Evolutionary conservation across 805 yeast genomes (phyloP), one percentile per base, ranked within the genome.

Genomic region (Zygoascus flipseniorum): DNA sequence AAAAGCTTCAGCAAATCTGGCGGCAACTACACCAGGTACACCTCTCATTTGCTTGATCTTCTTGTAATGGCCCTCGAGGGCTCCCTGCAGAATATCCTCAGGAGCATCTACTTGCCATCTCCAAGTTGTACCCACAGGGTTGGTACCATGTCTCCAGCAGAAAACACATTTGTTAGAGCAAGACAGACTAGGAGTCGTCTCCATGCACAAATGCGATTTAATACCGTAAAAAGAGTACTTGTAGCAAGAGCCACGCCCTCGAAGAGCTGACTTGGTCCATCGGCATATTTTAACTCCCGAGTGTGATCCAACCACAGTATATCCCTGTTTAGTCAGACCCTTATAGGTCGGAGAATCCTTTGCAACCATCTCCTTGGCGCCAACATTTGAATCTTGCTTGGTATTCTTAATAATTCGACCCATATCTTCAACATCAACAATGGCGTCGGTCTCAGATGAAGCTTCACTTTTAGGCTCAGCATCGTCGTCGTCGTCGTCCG

Each of bases 81-180:
- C 97, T 31, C 96, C 96, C 47, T 86, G 80, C 53, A 89, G 66
- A 50, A 89, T 87, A 56, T 75, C 82, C 60, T 87, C 90, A 0
- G 97, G 97, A 19, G 85, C 83, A 68, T 89, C 97, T 13, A 89
- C 86, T 63, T 89, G 92, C 97, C 97, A 89, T 63, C 97, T 75
- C 97, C 97, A 89, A 56, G 85, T 84, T 31, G 95, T 89, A 16
- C 96, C 96, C 1, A 90, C 97, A 0, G 97, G 97, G 64, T 89
- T 90, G 1, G 97, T 89, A 48, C 97, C 97, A 69, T 89, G 97
- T 67, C 97, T 79, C 97, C 97, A 89, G 71, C 97, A 89, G 65
- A 89, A 89, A 4, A 90, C 97, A 76, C 97, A 89, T 67, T 89
- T 89, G 66, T 89, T 89, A 5, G 97, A 88, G 69, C 97, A 89